Percentiles rank a stretch among this genome's conserved stretches.
phyloP scores from a whole-genome alignment of 2,329 filamentous ascomycete species.

The Trichoderma sp. region DNA sequence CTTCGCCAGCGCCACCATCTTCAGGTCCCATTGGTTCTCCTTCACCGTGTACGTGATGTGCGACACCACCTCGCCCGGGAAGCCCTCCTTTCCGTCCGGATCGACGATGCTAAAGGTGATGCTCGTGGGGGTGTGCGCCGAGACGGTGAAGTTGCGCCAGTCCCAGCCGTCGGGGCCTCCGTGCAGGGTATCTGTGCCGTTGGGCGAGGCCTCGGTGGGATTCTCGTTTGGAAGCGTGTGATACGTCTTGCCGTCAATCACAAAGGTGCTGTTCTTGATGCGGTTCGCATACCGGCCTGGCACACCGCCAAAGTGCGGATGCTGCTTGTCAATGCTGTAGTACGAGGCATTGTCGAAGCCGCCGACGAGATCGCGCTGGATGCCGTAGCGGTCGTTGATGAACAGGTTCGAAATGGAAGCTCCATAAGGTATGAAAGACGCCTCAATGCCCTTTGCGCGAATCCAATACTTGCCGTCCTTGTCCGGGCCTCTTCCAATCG shows the following conservation, averaged over 20 bases:
- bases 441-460: constrained; percentile 61
- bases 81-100: constrained; percentile 69
- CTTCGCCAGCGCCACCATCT: constrained; percentile 66
- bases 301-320: constrained; percentile 70
- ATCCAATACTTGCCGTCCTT: constrained; percentile 69
- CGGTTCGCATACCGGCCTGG: constrained; percentile 78
- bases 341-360: constrained; percentile 74
- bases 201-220: constrained; percentile 45
- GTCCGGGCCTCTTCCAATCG: constrained; percentile 41
- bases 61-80: constrained; percentile 72
- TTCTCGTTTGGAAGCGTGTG: constrained; percentile 63
- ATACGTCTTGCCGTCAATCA: constrained; percentile 60
- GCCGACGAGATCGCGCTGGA: constrained; percentile 66
- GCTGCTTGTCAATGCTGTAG: constrained; percentile 61
- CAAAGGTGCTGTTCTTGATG: constrained; percentile 73
- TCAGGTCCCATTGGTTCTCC: constrained; percentile 66
- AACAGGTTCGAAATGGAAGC: constrained; percentile 70
- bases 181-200: constrained; percentile 63
- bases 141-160: constrained; percentile 73
- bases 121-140: constrained; percentile 61
- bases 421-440: constrained; percentile 70
- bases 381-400: constrained; percentile 65
- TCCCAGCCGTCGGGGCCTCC: constrained; percentile 72
- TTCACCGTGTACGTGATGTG: constrained; percentile 71
- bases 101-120: constrained; percentile 76